These are phyloP conservation scores for Cyberlindnera bimundalis DNA, from an alignment of 805 yeast genomes.

Conservation along the genomic window DNA sequence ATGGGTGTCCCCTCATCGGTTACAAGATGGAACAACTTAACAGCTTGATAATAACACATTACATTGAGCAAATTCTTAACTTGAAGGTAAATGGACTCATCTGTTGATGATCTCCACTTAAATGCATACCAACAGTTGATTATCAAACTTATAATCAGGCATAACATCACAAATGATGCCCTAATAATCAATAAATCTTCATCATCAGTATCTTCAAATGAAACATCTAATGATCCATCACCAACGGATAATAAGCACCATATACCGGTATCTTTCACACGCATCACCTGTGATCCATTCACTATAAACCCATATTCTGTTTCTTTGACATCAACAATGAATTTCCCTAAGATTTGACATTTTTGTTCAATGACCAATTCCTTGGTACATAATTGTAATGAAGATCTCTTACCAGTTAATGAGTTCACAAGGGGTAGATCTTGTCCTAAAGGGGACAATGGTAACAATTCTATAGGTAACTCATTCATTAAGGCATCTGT, in stretches of 20 bases:
- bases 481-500: slow-evolving; percentile 3
- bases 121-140: background rate
- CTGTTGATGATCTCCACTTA: background rate
- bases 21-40: background rate
- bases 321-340: no score
- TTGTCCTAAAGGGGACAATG: background rate
- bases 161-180: background rate
- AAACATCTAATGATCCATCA: background rate
- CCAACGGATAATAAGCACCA: slow-evolving; percentile 2
- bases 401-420: no score
- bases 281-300: background rate
- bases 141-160: background rate
- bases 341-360: background rate
- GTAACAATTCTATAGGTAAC: background rate
- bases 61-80: background rate
- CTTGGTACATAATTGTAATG: background rate
- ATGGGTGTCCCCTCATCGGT: background rate
- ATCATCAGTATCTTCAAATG: slow-evolving; percentile 1
- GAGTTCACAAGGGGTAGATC: background rate
- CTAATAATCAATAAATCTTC: background rate
- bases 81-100: background rate
- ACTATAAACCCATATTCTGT: no score
- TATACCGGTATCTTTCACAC: slow-evolving; percentile 4
- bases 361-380: background rate
- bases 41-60: background rate